Evolutionary conservation across 2,329 filamentous ascomycete species (phyloP), one percentile per base, ranked within the genome.

Genomic region (Geosmithia putterillii): DNA sequence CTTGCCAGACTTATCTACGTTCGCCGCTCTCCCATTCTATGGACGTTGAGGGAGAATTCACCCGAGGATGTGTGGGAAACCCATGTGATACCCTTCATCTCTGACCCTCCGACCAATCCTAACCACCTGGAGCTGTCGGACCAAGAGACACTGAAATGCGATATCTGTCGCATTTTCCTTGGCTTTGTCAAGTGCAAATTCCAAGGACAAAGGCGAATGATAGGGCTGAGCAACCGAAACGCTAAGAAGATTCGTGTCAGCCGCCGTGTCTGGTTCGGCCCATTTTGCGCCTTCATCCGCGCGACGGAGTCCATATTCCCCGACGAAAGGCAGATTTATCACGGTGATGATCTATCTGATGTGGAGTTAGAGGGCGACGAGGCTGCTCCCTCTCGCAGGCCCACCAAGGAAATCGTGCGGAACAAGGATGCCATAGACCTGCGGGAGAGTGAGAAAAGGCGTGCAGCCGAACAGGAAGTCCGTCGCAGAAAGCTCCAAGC

Each of bases 371-470:
- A 45, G 14, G 51, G 49, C 7, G 43, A 42, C 4, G 47, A 46
- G 15, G 51, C 48, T 14, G 51, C 48, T 34, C 23, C 44, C 17
- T 54, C 55, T 9, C 18, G 36, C 15, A 38, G 25, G 19, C 12
- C 25, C 18, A 17, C 20, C 1, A 61, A 53, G 40, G 59, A 63
- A 43, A 60, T 65, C 23, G 47, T 65, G 2, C 59, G 57, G 15
- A 52, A 65, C 45, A 60, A 54, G 34, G 56, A 53, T 15, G 61
- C 73, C 1, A 64, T 72, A 37, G 64, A 71, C 36, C 63, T 76
- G 25, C 73, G 82, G 50, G 66, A 74, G 41, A 67, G 62, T 43
- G 79, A 80, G 42, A 63, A 65, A 43, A 59, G 62, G n/a, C 72
- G 76, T 43, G 57, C 70, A 4, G 59, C 67, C 45, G 67, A 74